Conservation (phyloP, 2,329 filamentous ascomycete species). For the Rhinocladiella similis region DNA sequence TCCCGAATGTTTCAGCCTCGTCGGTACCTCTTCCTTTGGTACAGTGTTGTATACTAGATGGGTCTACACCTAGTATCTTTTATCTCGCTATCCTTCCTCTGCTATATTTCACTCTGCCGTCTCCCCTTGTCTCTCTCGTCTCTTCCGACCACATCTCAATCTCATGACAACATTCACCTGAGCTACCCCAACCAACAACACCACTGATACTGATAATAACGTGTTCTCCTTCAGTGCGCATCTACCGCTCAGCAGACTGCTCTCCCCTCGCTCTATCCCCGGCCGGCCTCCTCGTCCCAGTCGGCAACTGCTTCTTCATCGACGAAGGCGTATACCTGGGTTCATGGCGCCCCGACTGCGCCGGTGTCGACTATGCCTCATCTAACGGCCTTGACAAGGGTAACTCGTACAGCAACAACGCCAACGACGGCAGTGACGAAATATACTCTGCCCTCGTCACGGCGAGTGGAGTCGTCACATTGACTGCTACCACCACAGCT, state of each 20-base stretch:
- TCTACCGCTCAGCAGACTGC: conserved; percentile 12
- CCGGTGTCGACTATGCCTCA: conserved; percentile 7
- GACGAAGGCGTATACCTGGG: conserved; percentile 6
- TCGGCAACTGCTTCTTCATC: conserved; percentile 19
- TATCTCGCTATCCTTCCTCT: too few relatives aligned
- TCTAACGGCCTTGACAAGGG: conserved; percentile 9
- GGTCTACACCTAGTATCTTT: too few relatives aligned
- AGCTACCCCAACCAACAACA: too few relatives aligned
- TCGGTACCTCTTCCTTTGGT: too few relatives aligned
- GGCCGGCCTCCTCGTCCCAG: conserved; percentile 9
- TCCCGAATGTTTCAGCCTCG: neutral
- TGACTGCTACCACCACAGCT: neutral
- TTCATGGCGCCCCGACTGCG: conserved; percentile 16
- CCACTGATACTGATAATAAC: too few relatives aligned
- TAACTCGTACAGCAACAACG: conserved; percentile 2
- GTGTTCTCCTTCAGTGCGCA: conserved; percentile 6
- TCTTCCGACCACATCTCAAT: too few relatives aligned
- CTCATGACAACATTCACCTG: too few relatives aligned
- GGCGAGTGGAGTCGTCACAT: conserved; percentile 9
- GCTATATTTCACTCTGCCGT: too few relatives aligned
- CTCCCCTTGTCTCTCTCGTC: too few relatives aligned
- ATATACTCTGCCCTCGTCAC: neutral
- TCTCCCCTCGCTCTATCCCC: conserved; percentile 1
- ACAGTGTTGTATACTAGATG: too few relatives aligned
- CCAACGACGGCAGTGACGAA: neutral